phyloP scores from a whole-genome alignment of 202 grass and related monocot genomes.

The Schoenoplectus tabernaemontani region DNA sequence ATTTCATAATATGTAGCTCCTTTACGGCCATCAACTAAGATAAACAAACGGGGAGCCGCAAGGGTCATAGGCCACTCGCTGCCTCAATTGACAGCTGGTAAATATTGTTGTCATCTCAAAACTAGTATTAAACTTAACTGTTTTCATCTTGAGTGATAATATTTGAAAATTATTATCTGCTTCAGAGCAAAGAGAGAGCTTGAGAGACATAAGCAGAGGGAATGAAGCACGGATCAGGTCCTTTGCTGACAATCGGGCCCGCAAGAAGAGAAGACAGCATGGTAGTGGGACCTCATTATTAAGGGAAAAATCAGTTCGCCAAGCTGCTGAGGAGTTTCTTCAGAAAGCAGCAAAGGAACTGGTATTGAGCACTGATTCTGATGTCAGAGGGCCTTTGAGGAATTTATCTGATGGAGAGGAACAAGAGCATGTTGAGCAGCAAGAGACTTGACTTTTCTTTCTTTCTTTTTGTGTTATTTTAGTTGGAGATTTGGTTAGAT shows the following conservation, averaged over 20 bases:
- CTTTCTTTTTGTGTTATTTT: neutral
- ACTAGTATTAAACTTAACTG: neutral
- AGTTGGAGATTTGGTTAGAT: neutral
- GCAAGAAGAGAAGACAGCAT: slow-evolving; percentile 64
- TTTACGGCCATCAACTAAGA: slow-evolving; percentile 50
- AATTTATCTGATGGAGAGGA: slow-evolving; percentile 47
- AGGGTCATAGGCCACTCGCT: slow-evolving; percentile 71
- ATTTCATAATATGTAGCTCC: slow-evolving; percentile 50
- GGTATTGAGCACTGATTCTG: slow-evolving; percentile 28
- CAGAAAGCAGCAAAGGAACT: slow-evolving; percentile 79
- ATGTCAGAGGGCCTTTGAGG: slow-evolving; percentile 60
- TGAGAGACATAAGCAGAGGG: slow-evolving; percentile 70
- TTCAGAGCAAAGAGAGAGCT: slow-evolving; percentile 74
- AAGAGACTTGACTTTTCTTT: neutral
- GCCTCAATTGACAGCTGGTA: slow-evolving; percentile 68
- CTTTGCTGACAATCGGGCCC: slow-evolving; percentile 29
- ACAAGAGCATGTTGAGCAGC: slow-evolving; percentile 25
- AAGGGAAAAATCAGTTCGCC: slow-evolving; percentile 46
- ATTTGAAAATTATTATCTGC: slow-evolving; percentile 13
- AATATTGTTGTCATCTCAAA: slow-evolving; percentile 1
- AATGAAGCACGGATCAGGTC: slow-evolving; percentile 27
- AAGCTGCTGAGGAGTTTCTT: slow-evolving; percentile 80
- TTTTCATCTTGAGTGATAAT: neutral
- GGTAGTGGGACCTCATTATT: neutral
- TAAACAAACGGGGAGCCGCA: slow-evolving; percentile 75